Base-by-base conservation (phyloP, 768 basidiomycete species). In the Brasilioporus rufonigricans region DNA sequence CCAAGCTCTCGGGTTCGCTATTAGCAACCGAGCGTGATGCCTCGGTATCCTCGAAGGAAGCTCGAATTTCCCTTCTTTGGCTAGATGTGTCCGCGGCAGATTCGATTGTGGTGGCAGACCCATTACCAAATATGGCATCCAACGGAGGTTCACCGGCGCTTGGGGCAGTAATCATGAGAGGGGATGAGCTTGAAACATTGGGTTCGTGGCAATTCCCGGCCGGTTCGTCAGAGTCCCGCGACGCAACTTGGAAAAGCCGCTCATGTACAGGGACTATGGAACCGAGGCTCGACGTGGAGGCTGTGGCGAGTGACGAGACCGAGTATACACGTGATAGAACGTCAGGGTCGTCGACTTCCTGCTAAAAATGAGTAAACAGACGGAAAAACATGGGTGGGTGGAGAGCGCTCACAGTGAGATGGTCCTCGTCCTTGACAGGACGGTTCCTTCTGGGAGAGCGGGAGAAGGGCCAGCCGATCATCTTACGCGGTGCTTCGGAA, bases 271-370 rank as follows among this genome's bases (percentile, higher is more conserved):
- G 65, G 29, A 70, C n/a, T 4, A 70, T 18, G 27, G 69, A 70
- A 36, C 69, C 69, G 12, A 70, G 51, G 21, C 69, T 70, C 9
- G 69, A 70, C 13, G 66, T 70, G 1, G 69, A 70, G 0, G 50
- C 50, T 23, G 60, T 53, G 7, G 61, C 68, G 14, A 29, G 53
- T 52, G 68, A 60, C 39, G 57, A 54, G 45, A 59, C 24, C 0
- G 55, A 44, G 29, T 63, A 66, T 3, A 58, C 13, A 54, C 35
- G 36, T 46, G 32, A 31, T 50, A 48, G 26, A 21, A 11, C 26
- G 12, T 44, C 50, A 43, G 56, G 58, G 52, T 55, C 55, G 31
- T 48, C 31, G 33, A 38, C 44, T 3, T 53, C 50, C 60, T 56
- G 52, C 35, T 31, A 48, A 44, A 44, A 24, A 44, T 38, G 23